phyloP scores from a whole-genome alignment of 2,329 filamentous ascomycete species.

The Neopestalotiopsis sp. region DNA sequence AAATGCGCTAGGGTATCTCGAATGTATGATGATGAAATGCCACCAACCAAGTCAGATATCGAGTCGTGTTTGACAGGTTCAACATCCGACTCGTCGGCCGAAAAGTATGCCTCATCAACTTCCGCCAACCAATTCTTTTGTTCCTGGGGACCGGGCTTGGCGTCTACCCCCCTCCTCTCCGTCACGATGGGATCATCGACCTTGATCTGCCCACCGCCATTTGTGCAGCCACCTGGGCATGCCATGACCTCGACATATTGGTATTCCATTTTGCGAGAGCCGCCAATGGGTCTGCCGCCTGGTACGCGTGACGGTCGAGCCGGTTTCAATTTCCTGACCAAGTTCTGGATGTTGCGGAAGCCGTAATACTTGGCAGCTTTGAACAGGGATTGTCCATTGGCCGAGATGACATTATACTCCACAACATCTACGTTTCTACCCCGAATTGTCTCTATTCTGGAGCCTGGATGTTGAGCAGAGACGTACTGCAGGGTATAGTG shows the following conservation, averaged over 20 bases:
- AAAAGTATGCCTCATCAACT: constrained; percentile 92
- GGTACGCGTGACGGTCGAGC: constrained; percentile 79
- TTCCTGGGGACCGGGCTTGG: constrained; percentile 73
- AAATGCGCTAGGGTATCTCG: constrained; percentile 77
- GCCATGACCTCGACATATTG: constrained; percentile 99
- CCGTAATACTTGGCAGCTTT: constrained; percentile 93
- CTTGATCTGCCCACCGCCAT: constrained; percentile 95
- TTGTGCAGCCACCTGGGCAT: constrained; percentile 97
- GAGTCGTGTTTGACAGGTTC: constrained; percentile 33
- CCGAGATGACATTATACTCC: constrained; percentile 75
- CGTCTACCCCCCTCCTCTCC: constrained; percentile 51
- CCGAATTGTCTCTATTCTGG: constrained; percentile 71
- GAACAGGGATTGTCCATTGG: constrained; percentile 65
- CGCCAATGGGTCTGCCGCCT: constrained; percentile 69
- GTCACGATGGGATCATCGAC: constrained; percentile 75
- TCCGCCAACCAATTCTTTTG: constrained; percentile 85
- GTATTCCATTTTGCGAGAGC: constrained; percentile 70
- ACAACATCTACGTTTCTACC: constrained; percentile 92
- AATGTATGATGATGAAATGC: constrained; percentile 70
- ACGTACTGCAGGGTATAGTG: constrained; percentile 82
- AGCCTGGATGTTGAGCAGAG: constrained; percentile 73
- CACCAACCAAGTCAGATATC: constrained; percentile 57
- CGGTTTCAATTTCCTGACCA: constrained; percentile 90
- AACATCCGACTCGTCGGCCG: constrained; percentile 60
- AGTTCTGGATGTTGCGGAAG: constrained; percentile 97